Evolutionary conservation across 805 yeast species (phyloP).

Genomic region (Candida vartiovaarae): DNA sequence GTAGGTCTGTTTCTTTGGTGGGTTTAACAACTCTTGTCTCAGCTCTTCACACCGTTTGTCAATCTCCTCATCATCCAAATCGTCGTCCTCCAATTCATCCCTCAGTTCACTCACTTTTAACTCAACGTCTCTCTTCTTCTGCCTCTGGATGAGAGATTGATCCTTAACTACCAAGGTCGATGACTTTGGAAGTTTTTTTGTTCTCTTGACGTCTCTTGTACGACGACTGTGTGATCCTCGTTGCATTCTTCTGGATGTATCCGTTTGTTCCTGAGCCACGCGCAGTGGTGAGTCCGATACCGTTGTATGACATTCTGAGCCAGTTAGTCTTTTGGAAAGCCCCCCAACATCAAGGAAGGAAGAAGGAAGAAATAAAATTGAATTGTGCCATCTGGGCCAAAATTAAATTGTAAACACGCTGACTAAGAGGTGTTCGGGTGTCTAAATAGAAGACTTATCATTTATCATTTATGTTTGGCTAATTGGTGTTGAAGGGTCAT

Average conservation of each 20-base stretch:
- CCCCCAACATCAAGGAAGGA: too few species aligned
- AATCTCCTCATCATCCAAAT: constrained; percentile 30
- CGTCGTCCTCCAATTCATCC: constrained; percentile 44
- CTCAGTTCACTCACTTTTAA: constrained; percentile 42
- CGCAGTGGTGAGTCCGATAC: constrained; percentile 49
- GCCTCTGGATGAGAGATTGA: constrained; percentile 15
- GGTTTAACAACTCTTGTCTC: constrained; percentile 18
- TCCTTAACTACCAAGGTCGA: constrained; percentile 11
- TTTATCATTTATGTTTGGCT: too few species aligned
- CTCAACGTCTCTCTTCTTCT: constrained; percentile 19
- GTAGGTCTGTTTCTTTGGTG: neutral
- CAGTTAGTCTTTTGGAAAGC: too few species aligned
- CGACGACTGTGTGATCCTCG: constrained; percentile 28
- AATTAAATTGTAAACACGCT: too few species aligned
- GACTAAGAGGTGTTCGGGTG: too few species aligned
- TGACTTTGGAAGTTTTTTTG: constrained; percentile 7
- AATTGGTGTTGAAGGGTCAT: too few species aligned
- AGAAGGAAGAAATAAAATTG: too few species aligned
- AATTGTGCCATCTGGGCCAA: too few species aligned
- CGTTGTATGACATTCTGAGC: constrained; percentile 44
- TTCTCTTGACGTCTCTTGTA: constrained; percentile 30
- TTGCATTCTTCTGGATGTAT: constrained; percentile 40
- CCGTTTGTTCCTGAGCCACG: constrained; percentile 64
- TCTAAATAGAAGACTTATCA: too few species aligned
- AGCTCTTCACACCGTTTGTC: constrained; percentile 26